Evolutionary conservation across 2,329 filamentous ascomycete genomes (phyloP), one percentile per base, ranked within the genome.

Genomic region (Exophiala mesophila): DNA sequence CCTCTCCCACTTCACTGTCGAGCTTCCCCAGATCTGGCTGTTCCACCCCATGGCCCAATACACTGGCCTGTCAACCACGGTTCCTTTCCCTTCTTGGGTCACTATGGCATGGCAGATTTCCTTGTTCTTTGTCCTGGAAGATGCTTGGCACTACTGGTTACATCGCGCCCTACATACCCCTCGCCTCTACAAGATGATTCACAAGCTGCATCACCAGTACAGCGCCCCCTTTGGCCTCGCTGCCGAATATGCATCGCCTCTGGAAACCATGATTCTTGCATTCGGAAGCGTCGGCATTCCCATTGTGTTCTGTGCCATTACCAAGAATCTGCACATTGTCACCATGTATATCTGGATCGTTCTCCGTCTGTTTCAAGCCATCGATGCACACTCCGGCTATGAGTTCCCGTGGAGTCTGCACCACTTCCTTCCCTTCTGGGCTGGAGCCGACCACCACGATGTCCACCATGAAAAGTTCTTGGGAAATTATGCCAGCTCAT

Each of bases 181-280:
- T 16, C 87, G 88, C 28, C 81, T 98, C 4, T 98, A 98, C 80
- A 94, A 88, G 74, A 78, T 82, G 60, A 86, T 98, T 59, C 92
- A 98, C 78, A 98, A 98, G 74, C 89, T 98, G 57, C 92, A 98
- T 72, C 92, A 98, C 74, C 90, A 92, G 61, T 98, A 98, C 74
- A 95, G 88, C 26, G 92, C 92, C 9, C 92, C 92, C 13, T 98
- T 98, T 62, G 92, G 92, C 55, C 76, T 98, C 39, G 90, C 92
- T 15, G 90, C 92, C 44, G 92, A 98, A 70, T 98, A 98, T 67
- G 92, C 92, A 5, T 96, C 90, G 31, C 92, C 92, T 1, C 94
- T 97, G 56, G 92, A 98, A 69, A 88, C 90, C 55, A 94, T 96
- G 85, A 78, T 94, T 44, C 82, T 98, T 36, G 92, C 90, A 28